Percentiles rank a stretch among this genome's conserved stretches.
These are phyloP conservation scores for Beauveria brongniartii DNA, from an alignment of 2,329 filamentous ascomycete species.

Conservation along the genomic window DNA sequence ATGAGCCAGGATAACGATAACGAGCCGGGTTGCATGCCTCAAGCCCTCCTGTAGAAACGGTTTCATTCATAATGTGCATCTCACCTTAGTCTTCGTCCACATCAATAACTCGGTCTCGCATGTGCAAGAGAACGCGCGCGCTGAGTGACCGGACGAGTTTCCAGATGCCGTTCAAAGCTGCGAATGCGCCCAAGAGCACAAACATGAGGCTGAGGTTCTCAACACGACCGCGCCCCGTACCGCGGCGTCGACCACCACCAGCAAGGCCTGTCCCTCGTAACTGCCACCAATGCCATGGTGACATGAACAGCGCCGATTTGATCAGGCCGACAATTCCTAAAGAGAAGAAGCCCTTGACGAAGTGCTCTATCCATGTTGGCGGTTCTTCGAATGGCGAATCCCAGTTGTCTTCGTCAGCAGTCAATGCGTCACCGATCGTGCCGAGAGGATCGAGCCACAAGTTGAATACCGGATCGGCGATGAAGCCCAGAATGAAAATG, in stretches of 20 bases:
- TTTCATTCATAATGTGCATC: background rate
- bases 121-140: constrained; percentile 62
- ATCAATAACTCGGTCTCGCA: constrained; percentile 75
- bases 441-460: constrained; percentile 74
- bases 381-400: constrained; percentile 38
- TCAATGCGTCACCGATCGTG: constrained; percentile 44
- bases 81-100: constrained; percentile 56
- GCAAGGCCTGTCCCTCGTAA: constrained; percentile 40
- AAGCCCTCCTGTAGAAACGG: background rate
- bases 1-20: background rate
- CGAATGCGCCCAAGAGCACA: constrained; percentile 70
- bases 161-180: constrained; percentile 78
- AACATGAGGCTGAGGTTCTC: constrained; percentile 73
- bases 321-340: constrained; percentile 78
- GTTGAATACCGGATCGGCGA: constrained; percentile 88
- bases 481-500: constrained; percentile 78
- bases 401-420: constrained; percentile 31
- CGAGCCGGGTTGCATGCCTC: background rate
- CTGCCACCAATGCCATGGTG: constrained; percentile 71
- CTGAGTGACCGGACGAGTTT: constrained; percentile 71
- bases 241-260: constrained; percentile 47
- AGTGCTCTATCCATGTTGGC: constrained; percentile 70
- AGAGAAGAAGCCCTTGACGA: constrained; percentile 82
- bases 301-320: constrained; percentile 68
- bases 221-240: constrained; percentile 67